These are phyloP conservation scores for Mycena indigotica DNA, from an alignment of 768 basidiomycete species.

Conservation along the genomic window DNA sequence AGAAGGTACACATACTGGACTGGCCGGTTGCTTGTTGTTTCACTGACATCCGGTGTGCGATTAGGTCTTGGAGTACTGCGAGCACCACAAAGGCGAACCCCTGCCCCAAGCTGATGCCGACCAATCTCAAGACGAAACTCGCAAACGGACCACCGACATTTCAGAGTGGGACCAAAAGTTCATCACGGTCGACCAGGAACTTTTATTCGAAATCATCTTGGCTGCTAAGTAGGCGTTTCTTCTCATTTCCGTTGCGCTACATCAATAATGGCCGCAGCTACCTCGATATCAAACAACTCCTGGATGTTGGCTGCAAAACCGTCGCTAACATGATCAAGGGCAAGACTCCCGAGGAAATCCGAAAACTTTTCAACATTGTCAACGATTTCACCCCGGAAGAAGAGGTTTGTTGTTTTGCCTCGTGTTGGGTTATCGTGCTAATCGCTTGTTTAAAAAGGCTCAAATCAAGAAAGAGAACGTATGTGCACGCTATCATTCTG, in stretches of 20 bases:
- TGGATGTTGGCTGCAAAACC: constrained; percentile 97
- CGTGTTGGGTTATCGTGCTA: constrained; percentile 12
- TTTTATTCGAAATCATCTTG: constrained; percentile 99
- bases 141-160: constrained; percentile 98
- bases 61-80: constrained; percentile 99
- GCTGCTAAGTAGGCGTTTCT: constrained; percentile 99
- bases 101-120: constrained; percentile 83
- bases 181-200: constrained; percentile 98
- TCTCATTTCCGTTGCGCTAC: no score
- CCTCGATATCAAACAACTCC: no score
- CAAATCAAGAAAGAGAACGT: constrained; percentile 99
- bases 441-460: constrained; percentile 49
- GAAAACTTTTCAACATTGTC: constrained; percentile 96
- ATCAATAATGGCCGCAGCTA: no score
- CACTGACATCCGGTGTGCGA: no score
- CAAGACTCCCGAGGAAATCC: constrained; percentile 98
- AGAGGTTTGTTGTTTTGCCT: constrained; percentile 63
- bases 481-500: constrained; percentile 34
- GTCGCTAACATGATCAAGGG: constrained; percentile 99
- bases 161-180: constrained; percentile 99
- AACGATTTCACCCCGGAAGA: constrained; percentile 99
- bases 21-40: background rate
- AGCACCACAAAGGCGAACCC: constrained; percentile 97
- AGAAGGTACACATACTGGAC: constrained; percentile 66
- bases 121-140: constrained; percentile 39